Base-by-base conservation (phyloP, 2,329 filamentous ascomycete species). In the Verticillium alfalfae region DNA sequence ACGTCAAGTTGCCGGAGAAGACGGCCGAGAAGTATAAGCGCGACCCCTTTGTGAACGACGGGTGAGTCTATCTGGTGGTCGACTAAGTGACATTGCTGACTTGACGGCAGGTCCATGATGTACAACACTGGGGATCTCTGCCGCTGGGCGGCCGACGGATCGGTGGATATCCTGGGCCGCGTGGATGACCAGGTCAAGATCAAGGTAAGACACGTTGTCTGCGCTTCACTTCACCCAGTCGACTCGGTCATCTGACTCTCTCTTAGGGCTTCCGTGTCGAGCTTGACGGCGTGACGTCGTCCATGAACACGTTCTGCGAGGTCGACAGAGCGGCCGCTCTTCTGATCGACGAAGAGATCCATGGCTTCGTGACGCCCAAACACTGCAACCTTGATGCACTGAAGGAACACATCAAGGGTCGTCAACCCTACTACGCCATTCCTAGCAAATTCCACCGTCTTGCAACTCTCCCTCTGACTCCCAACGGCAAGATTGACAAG, bases 101-200 rank as follows among this genome's bases (percentile, higher is more conserved):
- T 10, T 8, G n/a, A 1, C 26, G 34, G 9, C 57, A 80, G 78
- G 2, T 74, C 72, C 2, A 73, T 73, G 64, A 85, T 86, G 79
- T 87, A 84, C 71, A 83, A 84, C 66, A 87, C 84, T 2, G 84
- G 84, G 5, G 84, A 87, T 65, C 75, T 87, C 36, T 82, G 81
- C 31, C 75, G 76, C 12, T 86, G 84, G 83, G 75, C 75, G 52
- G 67, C 73, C 1, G 79, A 84, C 66, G 84, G 84, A 5, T 77
- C 75, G 26, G 74, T 87, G 49, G 77, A 83, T 37, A 83, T 81
- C 26, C 76, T 84, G 37, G 84, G 84, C 2, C 79, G 84, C 49
- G 76, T 76, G 12, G 84, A 87, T 66, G 84, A 87, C 62, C 84
- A 87, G 68, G 80, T 87, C 62, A 87, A 87, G 70, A 78, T 87